Evolutionary conservation across 2,329 filamentous ascomycete species (phyloP), one percentile per base, ranked within the genome.

Genomic region (Trichoderma hamatum): DNA sequence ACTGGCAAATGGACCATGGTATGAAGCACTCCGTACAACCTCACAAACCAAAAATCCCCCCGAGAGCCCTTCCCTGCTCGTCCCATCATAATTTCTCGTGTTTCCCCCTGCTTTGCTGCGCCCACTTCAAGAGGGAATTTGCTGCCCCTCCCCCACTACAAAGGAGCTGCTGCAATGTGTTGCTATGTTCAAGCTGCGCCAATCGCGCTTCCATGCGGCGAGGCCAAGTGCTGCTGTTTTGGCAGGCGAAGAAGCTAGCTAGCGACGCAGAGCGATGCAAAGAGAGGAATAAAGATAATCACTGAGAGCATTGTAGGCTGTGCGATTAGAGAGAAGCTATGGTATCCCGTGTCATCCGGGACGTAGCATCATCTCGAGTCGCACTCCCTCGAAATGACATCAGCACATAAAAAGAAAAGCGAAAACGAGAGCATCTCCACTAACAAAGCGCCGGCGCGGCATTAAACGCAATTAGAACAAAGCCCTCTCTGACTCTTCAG

Each of bases 1-100:
- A 88, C 80, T 74, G 92, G 92, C 71, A 87, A 85, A 76, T 94
- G 89, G 85, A 78, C 84, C 69, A 86, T 94, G 85, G 91, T 92
- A 83, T 74, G 86, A 76, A 24, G 19, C 26, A 14, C 24, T 16
- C 28, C 60, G 21, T 51, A 6, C 24, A 13, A 26, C 21, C 52
- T 39, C 51, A 39, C 34, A n/a, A 24, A 30, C 55, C 5, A 19
- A 19, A 19, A 6, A 19, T 5, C 16, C 16, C 34, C 55, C 46
- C 32, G 9, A 19, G 19, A 43, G 1, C 56, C 59, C 28, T 49
- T 21, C 7, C 30, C 28, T 52, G 30, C 49, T 34, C 26, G 19
- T 36, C 2, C n/a, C 19, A 19, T n/a, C 36, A 19, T n/a, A 49
- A 49, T 39, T 26, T 32, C 36, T 56, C 28, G 24, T 34, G 14